A percentile compares a stretch with the other conserved stretches of the same genome.
Evolutionary conservation across 441 rosid species (phyloP).

Genomic region (Populus hybrid): DNA sequence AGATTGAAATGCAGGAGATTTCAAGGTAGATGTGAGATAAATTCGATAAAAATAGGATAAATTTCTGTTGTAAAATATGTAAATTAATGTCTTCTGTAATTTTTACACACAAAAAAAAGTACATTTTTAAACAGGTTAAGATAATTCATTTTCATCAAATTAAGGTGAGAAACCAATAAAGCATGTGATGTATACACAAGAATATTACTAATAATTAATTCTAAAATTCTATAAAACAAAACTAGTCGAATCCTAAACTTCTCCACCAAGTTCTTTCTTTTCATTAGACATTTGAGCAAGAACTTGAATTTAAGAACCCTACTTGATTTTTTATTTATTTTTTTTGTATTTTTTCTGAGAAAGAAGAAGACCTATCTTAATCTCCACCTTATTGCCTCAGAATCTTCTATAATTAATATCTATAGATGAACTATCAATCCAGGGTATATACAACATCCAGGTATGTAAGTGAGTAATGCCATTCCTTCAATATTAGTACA

Average conservation of each 20-base stretch:
- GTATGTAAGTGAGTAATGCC: neutral
- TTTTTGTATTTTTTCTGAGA: neutral
- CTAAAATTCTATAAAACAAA: neutral
- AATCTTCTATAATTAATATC: neutral
- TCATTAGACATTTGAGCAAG: too few species aligned
- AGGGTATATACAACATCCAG: neutral
- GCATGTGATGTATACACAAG: too few species aligned
- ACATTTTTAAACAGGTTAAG: too few species aligned
- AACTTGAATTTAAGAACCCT: neutral
- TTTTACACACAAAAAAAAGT: too few species aligned
- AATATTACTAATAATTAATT: too few species aligned
- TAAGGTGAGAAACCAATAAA: too few species aligned
- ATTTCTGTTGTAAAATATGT: too few species aligned
- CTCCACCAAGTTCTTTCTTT: neutral
- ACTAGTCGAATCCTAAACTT: neutral
- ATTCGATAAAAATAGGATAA: too few species aligned
- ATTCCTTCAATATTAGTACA: neutral
- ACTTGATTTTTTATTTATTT: neutral
- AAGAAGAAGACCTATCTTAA: neutral
- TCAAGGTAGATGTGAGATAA: too few species aligned
- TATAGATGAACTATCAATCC: neutral
- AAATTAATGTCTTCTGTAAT: too few species aligned
- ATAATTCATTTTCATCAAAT: too few species aligned
- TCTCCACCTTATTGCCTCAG: neutral
- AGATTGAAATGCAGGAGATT: too few species aligned